Evolutionary conservation across 169 alveolate genomes (phyloP).

Genomic region (Eimeria praecox): DNA sequence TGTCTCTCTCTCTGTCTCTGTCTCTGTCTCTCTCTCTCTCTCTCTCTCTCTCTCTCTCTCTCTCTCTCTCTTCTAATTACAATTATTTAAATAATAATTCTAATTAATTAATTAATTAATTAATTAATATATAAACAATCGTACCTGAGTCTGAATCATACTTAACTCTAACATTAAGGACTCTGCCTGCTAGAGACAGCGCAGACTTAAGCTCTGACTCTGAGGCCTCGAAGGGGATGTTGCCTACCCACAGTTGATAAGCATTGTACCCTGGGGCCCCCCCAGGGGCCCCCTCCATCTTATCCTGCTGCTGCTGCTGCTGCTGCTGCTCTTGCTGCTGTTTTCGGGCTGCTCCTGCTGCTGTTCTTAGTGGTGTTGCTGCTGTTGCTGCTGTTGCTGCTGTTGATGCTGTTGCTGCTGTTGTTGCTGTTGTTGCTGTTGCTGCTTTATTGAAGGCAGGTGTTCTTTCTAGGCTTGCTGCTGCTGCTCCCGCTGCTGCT

Average conservation of each 20-base stretch:
- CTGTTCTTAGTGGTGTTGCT: not conserved
- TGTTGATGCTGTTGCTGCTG: not conserved
- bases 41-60: no score
- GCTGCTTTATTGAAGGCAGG: not conserved
- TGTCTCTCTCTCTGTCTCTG: no score
- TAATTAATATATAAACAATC: no score
- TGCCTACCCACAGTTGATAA: conserved; percentile 78
- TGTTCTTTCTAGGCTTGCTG: no score
- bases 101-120: no score
- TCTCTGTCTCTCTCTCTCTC: no score
- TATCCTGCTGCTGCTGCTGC: conserved; percentile 18
- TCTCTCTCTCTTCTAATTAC: no score
- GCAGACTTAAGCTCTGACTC: conserved; percentile 44
- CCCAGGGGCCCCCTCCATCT: conserved; percentile 13
- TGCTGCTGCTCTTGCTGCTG: not conserved
- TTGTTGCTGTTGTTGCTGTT: conserved; percentile 21
- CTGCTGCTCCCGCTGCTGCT: conserved; percentile 15
- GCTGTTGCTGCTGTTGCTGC: not conserved
- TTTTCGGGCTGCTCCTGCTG: not conserved
- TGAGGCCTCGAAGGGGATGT: conserved; percentile 79
- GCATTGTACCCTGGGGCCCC: conserved; percentile 63
- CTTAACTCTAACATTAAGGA: conserved; percentile 67
- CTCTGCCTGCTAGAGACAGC: conserved; percentile 66
- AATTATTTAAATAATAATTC: no score
- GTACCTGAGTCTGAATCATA: conserved; percentile 54